phyloP scores from a whole-genome alignment of 768 basidiomycete genomes.

The Hemileccinum rubropunctum region DNA sequence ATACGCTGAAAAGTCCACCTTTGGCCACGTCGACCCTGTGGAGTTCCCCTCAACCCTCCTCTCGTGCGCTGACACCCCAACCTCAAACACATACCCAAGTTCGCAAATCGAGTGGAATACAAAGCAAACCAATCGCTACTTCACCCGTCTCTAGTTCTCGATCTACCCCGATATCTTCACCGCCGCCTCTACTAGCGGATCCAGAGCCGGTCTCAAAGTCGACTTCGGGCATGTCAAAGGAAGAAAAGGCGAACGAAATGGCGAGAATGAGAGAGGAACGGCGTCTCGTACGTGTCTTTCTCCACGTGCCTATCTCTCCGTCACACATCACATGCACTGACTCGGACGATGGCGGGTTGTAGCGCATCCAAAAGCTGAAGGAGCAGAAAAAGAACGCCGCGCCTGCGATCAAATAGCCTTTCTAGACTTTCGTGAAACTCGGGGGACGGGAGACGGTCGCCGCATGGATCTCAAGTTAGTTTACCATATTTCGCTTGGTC shows the following conservation, averaged over 20 bases:
- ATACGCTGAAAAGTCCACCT: constrained; percentile 1
- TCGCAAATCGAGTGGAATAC: constrained; percentile 1
- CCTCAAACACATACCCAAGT: constrained; percentile 4
- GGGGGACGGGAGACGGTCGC: not conserved
- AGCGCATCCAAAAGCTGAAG: constrained; percentile 79
- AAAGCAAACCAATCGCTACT: constrained; percentile 1
- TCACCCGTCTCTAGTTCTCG: constrained; percentile 19
- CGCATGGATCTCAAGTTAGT: not conserved
- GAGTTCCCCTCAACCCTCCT: constrained; percentile 17
- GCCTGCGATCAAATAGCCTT: not conserved
- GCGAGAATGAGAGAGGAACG: constrained; percentile 88
- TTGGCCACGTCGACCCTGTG: constrained; percentile 7
- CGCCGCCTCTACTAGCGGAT: constrained; percentile 10
- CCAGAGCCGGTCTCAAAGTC: constrained; percentile 22
- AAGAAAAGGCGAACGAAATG: constrained; percentile 94
- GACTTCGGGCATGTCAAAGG: constrained; percentile 65
- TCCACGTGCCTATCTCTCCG: not conserved
- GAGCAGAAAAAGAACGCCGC: constrained; percentile 67
- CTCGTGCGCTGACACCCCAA: constrained; percentile 23
- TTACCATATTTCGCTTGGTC: not conserved
- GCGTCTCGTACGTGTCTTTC: constrained; percentile 59
- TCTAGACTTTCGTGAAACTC: not conserved
- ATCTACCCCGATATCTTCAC: constrained; percentile 27
- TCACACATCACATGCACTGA: not conserved
- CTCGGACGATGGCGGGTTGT: not conserved